Base-by-base conservation (phyloP, 2,329 filamentous ascomycete genomes). In the Coniella vitis region DNA sequence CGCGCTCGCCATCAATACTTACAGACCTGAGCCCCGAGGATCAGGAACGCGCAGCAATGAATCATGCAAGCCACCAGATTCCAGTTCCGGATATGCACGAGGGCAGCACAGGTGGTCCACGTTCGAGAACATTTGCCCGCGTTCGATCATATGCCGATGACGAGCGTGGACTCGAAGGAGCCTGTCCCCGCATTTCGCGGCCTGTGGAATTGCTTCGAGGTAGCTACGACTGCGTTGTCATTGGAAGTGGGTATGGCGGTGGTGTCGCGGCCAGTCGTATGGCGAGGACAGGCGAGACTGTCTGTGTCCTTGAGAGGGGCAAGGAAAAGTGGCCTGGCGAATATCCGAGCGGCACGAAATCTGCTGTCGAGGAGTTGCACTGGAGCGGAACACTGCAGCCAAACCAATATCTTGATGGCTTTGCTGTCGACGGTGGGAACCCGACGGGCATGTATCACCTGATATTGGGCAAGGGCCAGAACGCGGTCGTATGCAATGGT, bases 231-330 rank as follows among this genome's bases (percentile, higher is more conserved):
- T 76, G 76, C 35, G 73, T 87, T 10, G 79, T 86, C 25, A 78
- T 86, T 49, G 83, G 83, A 1, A 84, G 81, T 9, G 83, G 83
- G 1, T 87, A 86, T 61, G 83, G 83, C 20, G 82, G 80, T 35
- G 78, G 75, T 20, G 76, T 86, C 17, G 82, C 83, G 3, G 83
- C 82, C 0, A 78, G 79, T 19, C 72, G 81, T 10, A 79, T 85
- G 73, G 76, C 81, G 3, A 72, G 83, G 47, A 75, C 75, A 1
- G 75, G 71, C 2, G 71, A 82, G 59, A 73, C 69, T 2, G 82
- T 86, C 1, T 84, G 81, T 52, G 63, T 87, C 16, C 69, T 87
- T 1, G 83, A 87, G 60, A 68, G 78, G 16, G 83, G 83, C 2
- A 69, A 73, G 49, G 83, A 87, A 63, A 73, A 70, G 53, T 85